phyloP scores from a whole-genome alignment of 306 rosid genomes.

The Cucurbita ficifolia region DNA sequence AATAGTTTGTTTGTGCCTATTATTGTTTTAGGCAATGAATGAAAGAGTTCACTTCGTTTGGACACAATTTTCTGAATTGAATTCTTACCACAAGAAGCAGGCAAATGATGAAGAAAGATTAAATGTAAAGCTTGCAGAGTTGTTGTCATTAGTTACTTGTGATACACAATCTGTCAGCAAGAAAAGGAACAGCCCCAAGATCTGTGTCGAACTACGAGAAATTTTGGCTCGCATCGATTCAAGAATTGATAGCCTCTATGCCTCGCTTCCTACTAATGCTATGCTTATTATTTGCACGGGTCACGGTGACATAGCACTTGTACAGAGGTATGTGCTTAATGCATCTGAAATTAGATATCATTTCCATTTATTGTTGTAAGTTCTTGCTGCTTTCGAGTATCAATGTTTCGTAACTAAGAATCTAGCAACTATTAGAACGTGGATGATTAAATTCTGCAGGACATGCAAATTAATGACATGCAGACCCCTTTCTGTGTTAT shows the following conservation, averaged over 20 bases:
- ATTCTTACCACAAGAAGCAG: conserved; percentile 56
- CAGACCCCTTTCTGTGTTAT: not conserved
- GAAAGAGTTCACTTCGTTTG: conserved; percentile 77
- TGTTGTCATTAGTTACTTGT: conserved; percentile 68
- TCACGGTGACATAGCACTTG: conserved; percentile 83
- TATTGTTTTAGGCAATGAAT: conserved; percentile 57
- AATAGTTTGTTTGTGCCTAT: conserved; percentile 9
- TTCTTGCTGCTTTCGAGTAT: not conserved
- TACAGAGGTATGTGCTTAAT: conserved; percentile 49
- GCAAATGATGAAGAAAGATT: conserved; percentile 59
- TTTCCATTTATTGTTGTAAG: not conserved
- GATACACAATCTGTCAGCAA: conserved; percentile 24
- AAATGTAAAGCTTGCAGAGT: conserved; percentile 65
- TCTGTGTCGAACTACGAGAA: conserved; percentile 49
- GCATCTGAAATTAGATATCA: not conserved
- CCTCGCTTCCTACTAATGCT: conserved; percentile 53
- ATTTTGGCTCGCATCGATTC: conserved; percentile 59
- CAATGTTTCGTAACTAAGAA: not conserved
- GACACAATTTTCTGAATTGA: conserved; percentile 82
- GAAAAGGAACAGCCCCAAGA: conserved; percentile 30
- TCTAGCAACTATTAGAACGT: not conserved
- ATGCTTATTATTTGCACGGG: conserved; percentile 91
- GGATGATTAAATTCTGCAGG: not conserved
- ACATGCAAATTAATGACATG: too few species aligned
- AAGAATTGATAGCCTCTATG: conserved; percentile 38